Conservation (phyloP, 805 yeast species). For the Lipomyces yamadae region DNA sequence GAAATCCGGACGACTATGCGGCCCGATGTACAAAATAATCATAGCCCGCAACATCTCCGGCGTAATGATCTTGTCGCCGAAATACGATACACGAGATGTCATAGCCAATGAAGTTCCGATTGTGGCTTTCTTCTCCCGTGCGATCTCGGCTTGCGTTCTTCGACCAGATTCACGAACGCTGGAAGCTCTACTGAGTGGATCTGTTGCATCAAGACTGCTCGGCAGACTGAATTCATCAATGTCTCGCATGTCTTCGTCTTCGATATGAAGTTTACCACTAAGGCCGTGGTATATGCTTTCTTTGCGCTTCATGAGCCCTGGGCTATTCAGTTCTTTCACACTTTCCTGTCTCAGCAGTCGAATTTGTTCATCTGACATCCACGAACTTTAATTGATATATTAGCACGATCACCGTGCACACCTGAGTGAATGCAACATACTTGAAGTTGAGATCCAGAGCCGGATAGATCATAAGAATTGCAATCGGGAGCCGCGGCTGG, state of each 20-base stretch:
- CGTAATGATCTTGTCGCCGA: constrained; percentile 40
- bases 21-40: constrained; percentile 42
- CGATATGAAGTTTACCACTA: constrained; percentile 24
- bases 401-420: background rate
- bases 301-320: constrained; percentile 35
- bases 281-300: constrained; percentile 34
- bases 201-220: constrained; percentile 9
- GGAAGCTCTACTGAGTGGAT: background rate
- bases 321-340: constrained; percentile 27
- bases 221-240: constrained; percentile 21
- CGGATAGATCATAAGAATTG: constrained; percentile 42
- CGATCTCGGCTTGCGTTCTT: constrained; percentile 18
- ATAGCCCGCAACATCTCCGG: constrained; percentile 42
- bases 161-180: constrained; percentile 1
- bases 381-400: constrained; percentile 22
- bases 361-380: constrained; percentile 41
- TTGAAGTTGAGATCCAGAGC: constrained; percentile 42
- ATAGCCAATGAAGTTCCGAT: constrained; percentile 39
- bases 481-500: constrained; percentile 36
- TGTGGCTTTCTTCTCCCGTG: constrained; percentile 3
- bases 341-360: constrained; percentile 40
- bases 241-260: constrained; percentile 17
- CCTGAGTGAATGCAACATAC: constrained; percentile 24
- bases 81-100: constrained; percentile 43
- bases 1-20: constrained; percentile 39